Evolutionary conservation across 2,329 filamentous ascomycete species (phyloP), one percentile per base, ranked within the genome.

Genomic region (Simplicillium sp.): DNA sequence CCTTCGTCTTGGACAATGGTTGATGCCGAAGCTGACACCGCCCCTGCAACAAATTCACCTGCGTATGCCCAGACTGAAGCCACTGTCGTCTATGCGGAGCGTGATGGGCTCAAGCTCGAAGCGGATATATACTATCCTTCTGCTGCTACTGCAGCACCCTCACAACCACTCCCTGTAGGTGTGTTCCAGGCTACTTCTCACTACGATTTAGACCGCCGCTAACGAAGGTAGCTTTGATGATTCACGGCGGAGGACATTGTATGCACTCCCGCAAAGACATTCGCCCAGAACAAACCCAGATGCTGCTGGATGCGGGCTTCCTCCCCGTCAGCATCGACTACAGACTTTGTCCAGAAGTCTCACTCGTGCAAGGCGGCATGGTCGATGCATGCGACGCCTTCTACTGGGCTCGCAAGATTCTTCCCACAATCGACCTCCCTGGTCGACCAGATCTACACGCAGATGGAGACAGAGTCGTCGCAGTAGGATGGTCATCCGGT

Each of bases 271-370:
- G 64, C 7, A 58, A 58, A 34, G 62, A 58, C 6, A 47, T 69
- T 5, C 51, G 60, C 2, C 54, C 57, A 2, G 37, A 43, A 4
- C 70, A 73, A 40, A 63, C 55, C 0, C 38, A 49, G 5, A 43
- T 53, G 2, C 55, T 73, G 0, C 53, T 72, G 1, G 43, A 53
- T 1, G 38, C 50, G 5, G 64, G 66, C 1, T 57, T 73, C 33
- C 49, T 73, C 3, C 67, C 71, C 0, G 50, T 75, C 11, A 69
- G 64, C 44, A 39, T 73, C 1, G 71, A 75, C 47, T 70, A 74
- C 44, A 54, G 69, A 0, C 59, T 75, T 2, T 74, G 70, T 42
- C 71, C 71, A 0, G 67, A 73, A 34, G 55, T 63, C 3, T 64
- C 53, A 15, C 47, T 75, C 3, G 37, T 58, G 3, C 61, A 69